Evolutionary conservation across 1,284 basidiomycete species (phyloP).

Genomic region (Boletus semigastroideus): DNA sequence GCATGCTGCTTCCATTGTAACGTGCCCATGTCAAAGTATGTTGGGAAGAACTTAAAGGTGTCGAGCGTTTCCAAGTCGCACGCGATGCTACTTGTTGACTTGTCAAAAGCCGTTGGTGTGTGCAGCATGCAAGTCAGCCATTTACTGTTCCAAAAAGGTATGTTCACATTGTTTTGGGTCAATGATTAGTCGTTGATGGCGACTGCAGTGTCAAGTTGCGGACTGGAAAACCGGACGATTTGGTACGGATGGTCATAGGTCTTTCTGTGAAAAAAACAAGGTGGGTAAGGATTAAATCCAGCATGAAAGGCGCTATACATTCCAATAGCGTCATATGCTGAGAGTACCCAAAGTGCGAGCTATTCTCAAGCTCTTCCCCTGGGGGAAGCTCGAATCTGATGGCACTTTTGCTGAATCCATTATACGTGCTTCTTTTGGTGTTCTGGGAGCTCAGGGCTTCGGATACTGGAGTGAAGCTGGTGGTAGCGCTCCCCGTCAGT

Average conservation of each 20-base stretch:
- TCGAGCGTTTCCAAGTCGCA: not conserved
- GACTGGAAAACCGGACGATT: slow-evolving; percentile 32
- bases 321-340: slow-evolving; percentile 38
- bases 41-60: slow-evolving; percentile 21
- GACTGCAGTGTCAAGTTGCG: slow-evolving; percentile 29
- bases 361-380: slow-evolving; percentile 37
- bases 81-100: not conserved
- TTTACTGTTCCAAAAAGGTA: slow-evolving; percentile 34
- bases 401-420: slow-evolving; percentile 37
- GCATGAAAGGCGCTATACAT: not conserved
- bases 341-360: slow-evolving; percentile 31
- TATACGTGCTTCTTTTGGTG: slow-evolving; percentile 38
- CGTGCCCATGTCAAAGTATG: slow-evolving; percentile 5
- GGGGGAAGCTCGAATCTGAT: slow-evolving; percentile 42
- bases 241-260: slow-evolving; percentile 35
- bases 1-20: slow-evolving; percentile 26
- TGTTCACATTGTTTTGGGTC: not conserved
- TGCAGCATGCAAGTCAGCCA: slow-evolving; percentile 28
- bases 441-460: slow-evolving; percentile 37
- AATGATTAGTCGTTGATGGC: not conserved
- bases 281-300: slow-evolving; percentile 18
- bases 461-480: slow-evolving; percentile 41
- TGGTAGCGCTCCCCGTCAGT: slow-evolving; percentile 34
- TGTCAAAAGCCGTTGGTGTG: slow-evolving; percentile 28
- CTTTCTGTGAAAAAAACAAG: slow-evolving; percentile 38